Conservation (phyloP, 2,329 filamentous ascomycete genomes). For the Lachnellula arida region DNA sequence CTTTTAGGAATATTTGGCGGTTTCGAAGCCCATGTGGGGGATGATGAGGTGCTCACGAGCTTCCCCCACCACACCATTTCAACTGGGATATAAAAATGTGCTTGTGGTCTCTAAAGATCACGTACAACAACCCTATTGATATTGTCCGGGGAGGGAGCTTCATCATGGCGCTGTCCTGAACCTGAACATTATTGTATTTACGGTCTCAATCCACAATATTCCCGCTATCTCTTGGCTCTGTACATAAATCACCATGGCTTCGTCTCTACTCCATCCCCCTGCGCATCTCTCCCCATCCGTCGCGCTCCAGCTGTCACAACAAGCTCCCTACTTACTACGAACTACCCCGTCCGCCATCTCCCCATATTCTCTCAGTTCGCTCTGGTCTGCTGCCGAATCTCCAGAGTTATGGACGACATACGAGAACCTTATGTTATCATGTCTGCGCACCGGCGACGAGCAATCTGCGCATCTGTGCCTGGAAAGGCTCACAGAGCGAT, state of each 20-base stretch:
- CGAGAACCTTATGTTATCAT: constrained; percentile 82
- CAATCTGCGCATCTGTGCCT: constrained; percentile 70
- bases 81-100: too few species aligned
- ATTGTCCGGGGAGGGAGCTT: neutral
- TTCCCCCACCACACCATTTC: neutral
- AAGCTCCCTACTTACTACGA: constrained; percentile 52
- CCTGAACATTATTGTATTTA: neutral
- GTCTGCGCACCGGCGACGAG: constrained; percentile 80
- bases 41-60: neutral
- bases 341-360: constrained; percentile 51
- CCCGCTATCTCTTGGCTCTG: neutral
- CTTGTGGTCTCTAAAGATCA: too few species aligned
- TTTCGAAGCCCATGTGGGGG: neutral
- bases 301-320: constrained; percentile 55
- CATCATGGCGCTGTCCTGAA: neutral
- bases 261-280: constrained; percentile 52
- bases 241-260: constrained; percentile 38
- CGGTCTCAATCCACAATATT: neutral
- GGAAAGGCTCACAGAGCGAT: constrained; percentile 70
- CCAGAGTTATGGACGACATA: constrained; percentile 79
- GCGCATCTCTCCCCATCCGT: constrained; percentile 51
- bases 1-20: neutral
- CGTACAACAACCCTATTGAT: too few species aligned
- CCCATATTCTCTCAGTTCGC: constrained; percentile 47
- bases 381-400: constrained; percentile 60